Evolutionary conservation across 1,284 basidiomycete species (phyloP).

Genomic region (Ganoderma boninense): DNA sequence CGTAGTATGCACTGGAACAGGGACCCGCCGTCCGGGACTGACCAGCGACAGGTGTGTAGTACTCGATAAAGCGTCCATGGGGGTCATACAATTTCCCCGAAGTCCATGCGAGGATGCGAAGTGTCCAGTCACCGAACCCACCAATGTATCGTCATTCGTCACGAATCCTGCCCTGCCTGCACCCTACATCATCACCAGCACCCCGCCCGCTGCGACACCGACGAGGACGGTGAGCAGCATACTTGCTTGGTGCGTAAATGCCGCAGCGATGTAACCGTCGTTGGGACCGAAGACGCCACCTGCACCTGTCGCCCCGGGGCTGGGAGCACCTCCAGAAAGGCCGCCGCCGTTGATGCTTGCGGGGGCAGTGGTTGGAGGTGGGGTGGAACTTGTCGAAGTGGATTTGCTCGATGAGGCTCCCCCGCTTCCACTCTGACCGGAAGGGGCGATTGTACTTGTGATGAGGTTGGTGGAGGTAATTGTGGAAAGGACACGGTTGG

Average conservation of each 20-base stretch:
- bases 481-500: slow-evolving; percentile 30
- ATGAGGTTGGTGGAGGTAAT: slow-evolving; percentile 27
- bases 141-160: slow-evolving; percentile 9
- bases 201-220: slow-evolving; percentile 55
- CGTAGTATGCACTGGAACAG: slow-evolving; percentile 6
- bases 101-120: slow-evolving; percentile 27
- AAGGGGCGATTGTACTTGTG: slow-evolving; percentile 47
- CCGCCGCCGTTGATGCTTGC: slow-evolving; percentile 61
- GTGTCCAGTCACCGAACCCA: slow-evolving; percentile 21
- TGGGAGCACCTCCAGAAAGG: slow-evolving; percentile 54
- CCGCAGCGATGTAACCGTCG: slow-evolving; percentile 70
- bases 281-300: slow-evolving; percentile 63
- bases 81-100: slow-evolving; percentile 29
- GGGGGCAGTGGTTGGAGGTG: slow-evolving; percentile 64
- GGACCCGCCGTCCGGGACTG: slow-evolving; percentile 15
- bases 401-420: slow-evolving; percentile 38
- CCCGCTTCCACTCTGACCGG: slow-evolving; percentile 31
- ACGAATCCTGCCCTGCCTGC: slow-evolving; percentile 22
- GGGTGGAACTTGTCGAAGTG: slow-evolving; percentile 42
- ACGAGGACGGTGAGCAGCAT: slow-evolving; percentile 49
- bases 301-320: slow-evolving; percentile 51
- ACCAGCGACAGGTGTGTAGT: slow-evolving; percentile 18
- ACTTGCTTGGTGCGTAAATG: slow-evolving; percentile 50
- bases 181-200: slow-evolving; percentile 52
- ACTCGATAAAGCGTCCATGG: slow-evolving; percentile 28